phyloP scores from a whole-genome alignment of 495 filamentous ascomycete genomes.

The Evernia prunastri region DNA sequence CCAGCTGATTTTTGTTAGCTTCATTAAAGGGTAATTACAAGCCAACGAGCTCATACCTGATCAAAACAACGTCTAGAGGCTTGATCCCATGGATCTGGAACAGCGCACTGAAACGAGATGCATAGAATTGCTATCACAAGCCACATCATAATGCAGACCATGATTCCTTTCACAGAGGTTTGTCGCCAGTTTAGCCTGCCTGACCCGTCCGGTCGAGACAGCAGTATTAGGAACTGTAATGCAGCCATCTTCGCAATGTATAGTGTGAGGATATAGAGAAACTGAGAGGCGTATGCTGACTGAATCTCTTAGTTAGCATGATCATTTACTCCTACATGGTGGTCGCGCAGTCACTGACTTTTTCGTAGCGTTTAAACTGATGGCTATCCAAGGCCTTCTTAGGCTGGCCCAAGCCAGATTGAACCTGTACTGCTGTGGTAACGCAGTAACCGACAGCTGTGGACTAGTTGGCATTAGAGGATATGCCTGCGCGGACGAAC shows the following conservation, averaged over 20 bases:
- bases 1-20: background rate
- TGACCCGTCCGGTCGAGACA: slow-evolving; percentile 2
- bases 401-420: background rate
- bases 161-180: background rate
- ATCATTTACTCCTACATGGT: too few relatives aligned
- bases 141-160: background rate
- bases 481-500: too few relatives aligned
- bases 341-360: background rate
- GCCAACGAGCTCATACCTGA: background rate
- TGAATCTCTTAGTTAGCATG: background rate
- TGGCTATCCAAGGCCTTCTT: background rate
- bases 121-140: background rate
- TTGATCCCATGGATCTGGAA: background rate
- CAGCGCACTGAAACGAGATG: background rate
- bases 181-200: background rate
- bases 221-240: background rate
- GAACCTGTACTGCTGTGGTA: background rate
- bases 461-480: background rate
- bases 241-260: slow-evolving; percentile 1
- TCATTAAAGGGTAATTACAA: background rate
- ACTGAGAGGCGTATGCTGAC: background rate
- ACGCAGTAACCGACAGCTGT: background rate
- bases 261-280: slow-evolving; percentile 3
- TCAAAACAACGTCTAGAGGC: background rate
- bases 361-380: background rate